A percentile compares a stretch with the other conserved stretches of the same genome.
Evolutionary conservation across 2,329 filamentous ascomycete species (phyloP).

Genomic region (Fusarium denticulatum): DNA sequence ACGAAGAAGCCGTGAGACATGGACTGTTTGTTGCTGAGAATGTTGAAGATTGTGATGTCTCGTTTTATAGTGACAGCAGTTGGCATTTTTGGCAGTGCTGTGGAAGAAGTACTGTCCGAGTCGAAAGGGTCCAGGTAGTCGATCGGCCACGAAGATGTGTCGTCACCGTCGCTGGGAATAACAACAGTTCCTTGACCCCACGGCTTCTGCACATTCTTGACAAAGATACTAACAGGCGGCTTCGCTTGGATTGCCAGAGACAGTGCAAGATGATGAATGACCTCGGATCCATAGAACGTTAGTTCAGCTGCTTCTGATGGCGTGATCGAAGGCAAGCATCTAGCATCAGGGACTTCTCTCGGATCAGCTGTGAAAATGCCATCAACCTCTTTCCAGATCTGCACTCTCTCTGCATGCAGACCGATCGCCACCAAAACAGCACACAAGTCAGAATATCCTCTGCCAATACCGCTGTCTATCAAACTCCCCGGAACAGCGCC

Average conservation of each 20-base stretch:
- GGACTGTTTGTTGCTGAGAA: not conserved
- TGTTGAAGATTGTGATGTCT: not conserved
- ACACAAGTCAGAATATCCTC: not conserved
- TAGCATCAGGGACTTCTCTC: not conserved
- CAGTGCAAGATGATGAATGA: not conserved
- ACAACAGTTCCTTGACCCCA: not conserved
- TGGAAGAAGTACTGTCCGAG: not conserved
- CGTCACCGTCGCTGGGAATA: not conserved
- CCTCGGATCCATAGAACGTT: not conserved
- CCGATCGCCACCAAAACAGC: not conserved
- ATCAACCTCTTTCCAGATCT: not conserved
- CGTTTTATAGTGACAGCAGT: not conserved
- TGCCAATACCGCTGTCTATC: not conserved
- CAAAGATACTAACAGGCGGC: not conserved
- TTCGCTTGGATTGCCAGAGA: not conserved
- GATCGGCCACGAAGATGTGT: not conserved
- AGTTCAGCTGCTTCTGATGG: not conserved
- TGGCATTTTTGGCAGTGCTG: not conserved
- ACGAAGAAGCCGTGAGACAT: not conserved
- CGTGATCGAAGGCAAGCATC: not conserved
- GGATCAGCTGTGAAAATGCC: not conserved
- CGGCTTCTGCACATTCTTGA: not conserved
- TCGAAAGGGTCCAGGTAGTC: not conserved
- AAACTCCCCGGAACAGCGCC: not conserved
- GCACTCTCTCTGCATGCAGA: not conserved